phyloP scores from a whole-genome alignment of 139 green algal genomes.

The Closterium sp. region DNA sequence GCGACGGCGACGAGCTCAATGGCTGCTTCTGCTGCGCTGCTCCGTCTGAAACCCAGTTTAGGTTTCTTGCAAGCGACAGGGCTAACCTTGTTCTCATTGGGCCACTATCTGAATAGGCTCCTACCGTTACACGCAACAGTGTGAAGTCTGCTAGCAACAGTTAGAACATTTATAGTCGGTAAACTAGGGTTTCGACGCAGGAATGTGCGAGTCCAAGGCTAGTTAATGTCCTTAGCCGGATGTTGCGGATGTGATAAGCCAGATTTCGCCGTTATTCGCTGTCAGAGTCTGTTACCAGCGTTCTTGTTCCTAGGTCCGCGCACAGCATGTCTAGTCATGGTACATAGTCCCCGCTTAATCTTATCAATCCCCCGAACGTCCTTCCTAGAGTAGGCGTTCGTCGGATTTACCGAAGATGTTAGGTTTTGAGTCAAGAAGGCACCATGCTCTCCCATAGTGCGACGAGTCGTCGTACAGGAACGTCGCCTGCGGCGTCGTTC shows the following conservation, averaged over 20 bases:
- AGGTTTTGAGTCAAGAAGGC: neutral
- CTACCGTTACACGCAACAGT: neutral
- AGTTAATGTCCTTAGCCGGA: neutral
- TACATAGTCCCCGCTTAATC: neutral
- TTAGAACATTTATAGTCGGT: neutral
- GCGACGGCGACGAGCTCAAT: neutral
- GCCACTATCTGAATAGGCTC: too few relatives aligned
- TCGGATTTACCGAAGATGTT: neutral
- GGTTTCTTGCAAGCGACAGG: neutral
- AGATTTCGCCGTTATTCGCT: neutral
- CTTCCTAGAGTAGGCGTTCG: neutral
- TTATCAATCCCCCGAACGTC: neutral
- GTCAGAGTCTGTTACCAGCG: neutral
- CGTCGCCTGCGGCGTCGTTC: neutral
- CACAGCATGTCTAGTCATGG: neutral
- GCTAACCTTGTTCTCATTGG: too few relatives aligned
- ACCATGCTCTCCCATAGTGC: neutral
- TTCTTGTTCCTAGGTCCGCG: neutral
- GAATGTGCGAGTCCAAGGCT: too few relatives aligned
- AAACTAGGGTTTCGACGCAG: too few relatives aligned
- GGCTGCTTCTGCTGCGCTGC: neutral
- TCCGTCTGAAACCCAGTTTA: neutral
- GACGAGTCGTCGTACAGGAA: neutral
- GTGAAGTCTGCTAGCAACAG: neutral
- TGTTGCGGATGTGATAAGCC: neutral